Conservation (phyloP, 2,329 filamentous ascomycete genomes). For the Fusarium sacchari region DNA sequence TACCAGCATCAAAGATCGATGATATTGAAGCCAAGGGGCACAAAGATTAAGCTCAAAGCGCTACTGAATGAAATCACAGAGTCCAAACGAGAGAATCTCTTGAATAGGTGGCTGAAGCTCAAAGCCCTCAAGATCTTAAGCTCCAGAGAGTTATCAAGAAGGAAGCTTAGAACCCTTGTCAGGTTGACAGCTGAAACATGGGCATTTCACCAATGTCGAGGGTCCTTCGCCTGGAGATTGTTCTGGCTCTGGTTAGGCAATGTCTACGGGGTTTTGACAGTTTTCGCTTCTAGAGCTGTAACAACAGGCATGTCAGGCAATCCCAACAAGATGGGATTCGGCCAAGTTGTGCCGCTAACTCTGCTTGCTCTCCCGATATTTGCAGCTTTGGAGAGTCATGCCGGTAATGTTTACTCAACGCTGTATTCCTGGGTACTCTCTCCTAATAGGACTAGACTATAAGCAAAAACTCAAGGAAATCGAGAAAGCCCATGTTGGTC, state of each 20-base stretch:
- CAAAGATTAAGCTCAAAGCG: fast-evolving
- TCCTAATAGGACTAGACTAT: not conserved
- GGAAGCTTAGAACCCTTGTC: fast-evolving
- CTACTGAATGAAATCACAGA: not conserved
- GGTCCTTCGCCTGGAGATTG: not conserved
- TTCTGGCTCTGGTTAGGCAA: not conserved
- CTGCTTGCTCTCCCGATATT: not conserved
- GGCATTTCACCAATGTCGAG: not conserved
- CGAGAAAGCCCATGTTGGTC: no score
- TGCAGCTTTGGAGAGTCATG: not conserved
- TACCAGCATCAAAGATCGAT: no score
- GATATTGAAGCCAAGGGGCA: fast-evolving
- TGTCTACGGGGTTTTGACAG: not conserved
- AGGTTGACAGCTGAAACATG: not conserved
- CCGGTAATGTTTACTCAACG: not conserved
- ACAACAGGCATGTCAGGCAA: not conserved
- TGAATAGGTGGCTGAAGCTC: not conserved
- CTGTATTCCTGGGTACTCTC: fast-evolving
- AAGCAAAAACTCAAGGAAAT: not conserved
- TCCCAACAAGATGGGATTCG: not conserved
- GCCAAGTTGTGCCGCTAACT: not conserved
- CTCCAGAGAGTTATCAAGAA: fast-evolving
- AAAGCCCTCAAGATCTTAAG: not conserved
- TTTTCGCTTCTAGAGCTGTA: not conserved
- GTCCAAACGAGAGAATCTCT: not conserved